Conservation (phyloP, 2,329 filamentous ascomycete genomes). For the Colletotrichum musicola region DNA sequence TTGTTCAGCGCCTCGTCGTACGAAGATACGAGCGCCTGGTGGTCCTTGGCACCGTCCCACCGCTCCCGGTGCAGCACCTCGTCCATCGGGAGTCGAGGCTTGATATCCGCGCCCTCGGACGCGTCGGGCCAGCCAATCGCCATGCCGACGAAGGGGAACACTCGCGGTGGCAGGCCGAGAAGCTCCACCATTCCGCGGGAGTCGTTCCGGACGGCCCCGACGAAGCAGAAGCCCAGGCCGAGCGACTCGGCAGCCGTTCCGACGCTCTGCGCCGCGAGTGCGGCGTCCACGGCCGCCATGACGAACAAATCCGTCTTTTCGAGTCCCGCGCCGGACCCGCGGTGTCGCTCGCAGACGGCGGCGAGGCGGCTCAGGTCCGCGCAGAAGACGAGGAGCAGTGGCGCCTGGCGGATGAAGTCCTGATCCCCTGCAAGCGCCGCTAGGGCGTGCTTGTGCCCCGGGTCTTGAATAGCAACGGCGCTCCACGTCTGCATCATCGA, state of each 20-base stretch:
- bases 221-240: neutral
- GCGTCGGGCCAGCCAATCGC: neutral
- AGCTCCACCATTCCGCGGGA: neutral
- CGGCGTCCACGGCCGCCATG: neutral
- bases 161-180: neutral
- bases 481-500: constrained; percentile 52
- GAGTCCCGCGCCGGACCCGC: neutral
- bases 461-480: constrained; percentile 46
- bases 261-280: neutral
- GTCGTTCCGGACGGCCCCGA: neutral
- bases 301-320: constrained; percentile 3
- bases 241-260: neutral
- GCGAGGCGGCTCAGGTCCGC: constrained; percentile 49
- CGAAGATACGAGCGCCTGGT: too few species aligned
- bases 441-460: constrained; percentile 43
- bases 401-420: constrained; percentile 48
- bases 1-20: too few species aligned
- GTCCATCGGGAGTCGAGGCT: too few species aligned
- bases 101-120: too few species aligned
- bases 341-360: constrained; percentile 39
- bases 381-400: constrained; percentile 49
- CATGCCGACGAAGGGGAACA: neutral
- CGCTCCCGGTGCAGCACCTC: too few species aligned
- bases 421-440: constrained; percentile 47
- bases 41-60: too few species aligned